Base-by-base conservation (phyloP, 2,329 filamentous ascomycete species). In the Colletotrichum theobromicola region DNA sequence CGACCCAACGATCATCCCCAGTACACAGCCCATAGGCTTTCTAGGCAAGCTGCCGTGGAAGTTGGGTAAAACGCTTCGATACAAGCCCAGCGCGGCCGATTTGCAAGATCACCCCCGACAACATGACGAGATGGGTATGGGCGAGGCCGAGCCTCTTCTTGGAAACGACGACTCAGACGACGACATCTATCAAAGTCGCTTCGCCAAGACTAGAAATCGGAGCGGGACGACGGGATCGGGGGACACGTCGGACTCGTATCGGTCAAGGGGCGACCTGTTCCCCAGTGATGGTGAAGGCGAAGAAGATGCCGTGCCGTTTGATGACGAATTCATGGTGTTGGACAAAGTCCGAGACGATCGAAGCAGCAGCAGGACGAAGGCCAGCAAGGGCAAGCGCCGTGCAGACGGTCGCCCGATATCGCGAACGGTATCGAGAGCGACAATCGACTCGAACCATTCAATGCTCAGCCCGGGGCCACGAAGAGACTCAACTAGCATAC, bases 321-420 rank as follows among this genome's bases (percentile, higher is more conserved):
- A 96, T 79, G 96, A 98, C 81, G 96, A 98, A 80, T 97, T 98
- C 79, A 94, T 95, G 4, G 93, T 98, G 82, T 88, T 98, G 75
- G 93, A 95, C 75, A 91, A 94, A 67, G 91, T 93, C 77, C 90
- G 89, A n/a, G 95, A 97, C 71, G 94, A 95, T 79, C 89, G 90
- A 60, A 93, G 93, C 77, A 95, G 93, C 79, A 82, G 81, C 34
- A 81, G 76, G 64, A 81, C 80, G n/a, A 91, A 89, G 60, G 90
- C 88, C 76, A 92, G 89, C 77, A 92, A 92, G 77, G 90, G 90
- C 1, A 92, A 92, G 79, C 84, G 87, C 57, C 87, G 86, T 32
- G 85, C 83, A 12, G 79, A 78, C 67, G 78, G 84, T 75, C 70
- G 79, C 71, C 21, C 76, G 62, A 79, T 86, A 35, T 88, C 89